Evolutionary conservation across 1,284 basidiomycete species (phyloP).

Genomic region (Boletus hoseneyae): DNA sequence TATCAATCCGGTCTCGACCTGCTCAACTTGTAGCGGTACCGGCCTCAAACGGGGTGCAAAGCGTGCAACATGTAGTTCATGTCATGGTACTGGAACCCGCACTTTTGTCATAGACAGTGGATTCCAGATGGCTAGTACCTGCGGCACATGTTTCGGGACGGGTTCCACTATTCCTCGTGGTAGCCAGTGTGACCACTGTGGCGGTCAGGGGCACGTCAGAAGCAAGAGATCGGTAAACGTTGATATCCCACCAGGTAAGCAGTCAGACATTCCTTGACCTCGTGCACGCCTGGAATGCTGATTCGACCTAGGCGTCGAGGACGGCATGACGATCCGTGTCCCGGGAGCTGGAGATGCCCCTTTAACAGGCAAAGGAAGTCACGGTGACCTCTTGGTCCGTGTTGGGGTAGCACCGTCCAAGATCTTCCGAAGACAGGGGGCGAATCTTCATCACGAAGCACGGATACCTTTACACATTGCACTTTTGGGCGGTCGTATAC

Average conservation of each 20-base stretch:
- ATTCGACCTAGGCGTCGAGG: constrained; percentile 75
- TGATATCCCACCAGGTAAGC: constrained; percentile 81
- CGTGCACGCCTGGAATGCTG: constrained; percentile 14
- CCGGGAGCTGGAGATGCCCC: constrained; percentile 86
- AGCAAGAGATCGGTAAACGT: constrained; percentile 78
- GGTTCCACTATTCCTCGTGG: constrained; percentile 80
- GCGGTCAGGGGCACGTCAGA: constrained; percentile 87
- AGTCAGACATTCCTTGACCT: constrained; percentile 6
- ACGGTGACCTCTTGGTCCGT: constrained; percentile 88
- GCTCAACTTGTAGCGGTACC: constrained; percentile 80
- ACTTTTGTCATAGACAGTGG: constrained; percentile 93
- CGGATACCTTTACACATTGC: constrained; percentile 92
- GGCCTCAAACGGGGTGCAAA: constrained; percentile 89
- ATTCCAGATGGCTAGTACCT: constrained; percentile 97
- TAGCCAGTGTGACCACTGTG: constrained; percentile 79
- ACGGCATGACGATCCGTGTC: constrained; percentile 92
- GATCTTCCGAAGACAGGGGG: constrained; percentile 88
- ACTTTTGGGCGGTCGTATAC: constrained; percentile 86
- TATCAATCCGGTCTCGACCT: constrained; percentile 82
- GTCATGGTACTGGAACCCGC: constrained; percentile 84
- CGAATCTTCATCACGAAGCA: constrained; percentile 89
- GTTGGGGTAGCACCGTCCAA: constrained; percentile 84
- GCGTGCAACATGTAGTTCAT: constrained; percentile 76
- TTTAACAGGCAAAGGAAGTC: constrained; percentile 68
- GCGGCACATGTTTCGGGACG: constrained; percentile 79